Evolutionary conservation across 2,329 filamentous ascomycete genomes (phyloP).

Genomic region (Aspergillaceae sp.): DNA sequence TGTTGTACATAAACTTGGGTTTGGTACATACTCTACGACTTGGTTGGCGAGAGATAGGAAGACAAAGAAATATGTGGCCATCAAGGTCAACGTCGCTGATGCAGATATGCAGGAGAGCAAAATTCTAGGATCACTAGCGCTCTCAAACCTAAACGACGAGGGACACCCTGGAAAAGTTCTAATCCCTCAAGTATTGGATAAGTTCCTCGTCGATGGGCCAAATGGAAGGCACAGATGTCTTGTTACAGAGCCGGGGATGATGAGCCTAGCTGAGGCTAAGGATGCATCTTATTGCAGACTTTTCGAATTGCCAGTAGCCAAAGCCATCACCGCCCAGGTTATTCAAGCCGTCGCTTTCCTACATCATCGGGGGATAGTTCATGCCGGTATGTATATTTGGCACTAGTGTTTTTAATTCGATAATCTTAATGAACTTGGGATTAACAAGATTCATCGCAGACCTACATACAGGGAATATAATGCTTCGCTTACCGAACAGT

Average conservation of each 20-base stretch:
- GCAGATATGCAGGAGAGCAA: neutral
- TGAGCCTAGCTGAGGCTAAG: slow-evolving; percentile 13
- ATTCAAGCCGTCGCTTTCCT: slow-evolving; percentile 12
- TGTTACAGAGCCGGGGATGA: slow-evolving; percentile 11
- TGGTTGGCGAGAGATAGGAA: neutral
- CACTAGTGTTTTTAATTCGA: slow-evolving; percentile 4
- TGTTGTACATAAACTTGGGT: neutral
- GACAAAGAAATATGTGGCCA: neutral
- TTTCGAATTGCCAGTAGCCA: slow-evolving; percentile 10
- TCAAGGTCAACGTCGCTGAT: neutral
- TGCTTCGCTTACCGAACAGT: slow-evolving; percentile 10
- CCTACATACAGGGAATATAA: slow-evolving; percentile 14
- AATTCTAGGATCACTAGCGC: neutral
- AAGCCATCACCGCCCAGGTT: slow-evolving; percentile 12
- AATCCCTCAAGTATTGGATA: slow-evolving; percentile 10
- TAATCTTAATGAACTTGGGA: neutral
- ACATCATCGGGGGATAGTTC: slow-evolving; percentile 15
- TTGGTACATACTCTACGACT: neutral
- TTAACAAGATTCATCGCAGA: neutral
- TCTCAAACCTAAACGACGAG: neutral
- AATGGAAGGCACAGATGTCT: slow-evolving; percentile 15
- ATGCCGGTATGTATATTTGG: slow-evolving; percentile 12
- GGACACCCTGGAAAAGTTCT: slow-evolving; percentile 6
- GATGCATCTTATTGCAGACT: slow-evolving; percentile 10
- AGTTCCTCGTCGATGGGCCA: slow-evolving; percentile 10